phyloP scores from a whole-genome alignment of 805 yeast species.

The Candida gorgasii region DNA sequence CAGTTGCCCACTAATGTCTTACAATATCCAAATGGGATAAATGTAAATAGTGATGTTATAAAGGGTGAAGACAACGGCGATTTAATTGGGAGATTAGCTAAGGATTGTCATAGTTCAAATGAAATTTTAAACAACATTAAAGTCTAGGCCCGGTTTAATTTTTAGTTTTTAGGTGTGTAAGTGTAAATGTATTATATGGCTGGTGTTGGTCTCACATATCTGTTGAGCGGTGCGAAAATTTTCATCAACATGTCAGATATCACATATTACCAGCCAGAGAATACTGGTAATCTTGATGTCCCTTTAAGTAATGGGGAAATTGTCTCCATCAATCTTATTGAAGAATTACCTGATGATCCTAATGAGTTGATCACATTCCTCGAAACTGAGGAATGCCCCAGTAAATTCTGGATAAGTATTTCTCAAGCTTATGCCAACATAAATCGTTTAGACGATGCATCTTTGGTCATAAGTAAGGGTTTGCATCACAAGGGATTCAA shows the following conservation, averaged over 20 bases:
- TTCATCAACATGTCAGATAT: slow-evolving; percentile 19
- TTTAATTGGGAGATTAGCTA: slow-evolving; percentile 5
- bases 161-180: too few species aligned
- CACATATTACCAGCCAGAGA: slow-evolving; percentile 37
- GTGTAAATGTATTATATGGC: neutral
- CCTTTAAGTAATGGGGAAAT: slow-evolving; percentile 79
- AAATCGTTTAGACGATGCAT: slow-evolving; percentile 59
- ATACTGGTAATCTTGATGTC: slow-evolving; percentile 51
- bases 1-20: neutral
- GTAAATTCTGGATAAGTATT: slow-evolving; percentile 80
- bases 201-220: too few species aligned
- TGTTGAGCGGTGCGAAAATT: slow-evolving; percentile 4
- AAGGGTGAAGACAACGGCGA: neutral
- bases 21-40: neutral
- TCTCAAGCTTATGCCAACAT: slow-evolving; percentile 77
- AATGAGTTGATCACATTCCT: slow-evolving; percentile 75
- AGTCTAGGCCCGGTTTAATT: too few species aligned
- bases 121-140: slow-evolving; percentile 11
- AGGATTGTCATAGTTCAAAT: slow-evolving; percentile 12
- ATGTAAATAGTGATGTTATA: neutral
- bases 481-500: slow-evolving; percentile 19
- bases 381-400: slow-evolving; percentile 75
- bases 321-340: slow-evolving; percentile 76
- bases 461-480: slow-evolving; percentile 63
- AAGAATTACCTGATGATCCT: slow-evolving; percentile 89